These are phyloP conservation scores for Pythium brachiatum DNA, from an alignment of 352 stramenopile species.

Conservation along the genomic window DNA sequence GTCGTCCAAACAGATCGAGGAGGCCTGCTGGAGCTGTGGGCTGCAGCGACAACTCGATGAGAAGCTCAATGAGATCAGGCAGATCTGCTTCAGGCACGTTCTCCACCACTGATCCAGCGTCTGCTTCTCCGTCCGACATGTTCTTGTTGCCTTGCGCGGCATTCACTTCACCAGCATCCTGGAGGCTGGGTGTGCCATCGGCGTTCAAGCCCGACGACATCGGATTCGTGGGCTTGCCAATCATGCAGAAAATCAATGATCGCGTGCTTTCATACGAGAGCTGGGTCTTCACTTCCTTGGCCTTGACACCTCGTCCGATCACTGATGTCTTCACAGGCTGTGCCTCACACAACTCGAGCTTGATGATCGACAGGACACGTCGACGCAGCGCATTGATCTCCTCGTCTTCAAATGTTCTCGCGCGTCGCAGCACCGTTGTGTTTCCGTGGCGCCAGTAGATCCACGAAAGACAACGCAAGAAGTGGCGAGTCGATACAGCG, in stretches of 20 bases:
- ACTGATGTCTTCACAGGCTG: constrained; percentile 55
- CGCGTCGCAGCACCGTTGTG: constrained; percentile 47
- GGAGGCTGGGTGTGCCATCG: constrained; percentile 50
- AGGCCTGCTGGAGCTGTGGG: constrained; percentile 66
- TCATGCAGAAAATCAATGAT: constrained; percentile 85
- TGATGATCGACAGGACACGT: constrained; percentile 72
- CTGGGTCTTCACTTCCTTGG: constrained; percentile 66
- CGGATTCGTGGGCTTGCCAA: constrained; percentile 75
- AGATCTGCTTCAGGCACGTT: constrained; percentile 73
- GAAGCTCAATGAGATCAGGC: constrained; percentile 67
- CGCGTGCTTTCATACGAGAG: constrained; percentile 82
- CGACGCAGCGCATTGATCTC: constrained; percentile 64
- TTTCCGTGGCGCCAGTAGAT: constrained; percentile 68
- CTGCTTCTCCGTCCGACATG: constrained; percentile 61
- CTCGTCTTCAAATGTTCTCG: constrained; percentile 41
- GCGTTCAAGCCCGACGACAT: constrained; percentile 63
- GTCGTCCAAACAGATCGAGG: constrained; percentile 67
- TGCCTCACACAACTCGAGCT: constrained; percentile 77
- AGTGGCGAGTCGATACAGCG: constrained; percentile 73
- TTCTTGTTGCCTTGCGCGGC: constrained; percentile 38
- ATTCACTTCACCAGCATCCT: constrained; percentile 42
- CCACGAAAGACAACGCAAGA: constrained; percentile 79
- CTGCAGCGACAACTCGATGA: constrained; percentile 78
- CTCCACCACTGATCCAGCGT: constrained; percentile 67
- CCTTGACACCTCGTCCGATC: constrained; percentile 51